Evolutionary conservation across 306 rosid genomes (phyloP).

Genomic region (Gynostemma pentaphyllum): DNA sequence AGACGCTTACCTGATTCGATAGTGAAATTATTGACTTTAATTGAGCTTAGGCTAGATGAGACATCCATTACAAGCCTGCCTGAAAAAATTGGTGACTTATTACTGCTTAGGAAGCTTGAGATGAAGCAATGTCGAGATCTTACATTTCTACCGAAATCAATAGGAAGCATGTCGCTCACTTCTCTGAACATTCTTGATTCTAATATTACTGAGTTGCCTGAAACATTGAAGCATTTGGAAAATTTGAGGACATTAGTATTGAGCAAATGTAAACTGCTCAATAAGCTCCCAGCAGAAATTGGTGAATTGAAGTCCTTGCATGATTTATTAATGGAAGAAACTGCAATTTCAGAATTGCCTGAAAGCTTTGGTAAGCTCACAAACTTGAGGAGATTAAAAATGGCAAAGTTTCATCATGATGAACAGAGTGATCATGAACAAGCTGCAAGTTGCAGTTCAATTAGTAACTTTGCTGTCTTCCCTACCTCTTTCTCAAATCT

Average conservation of each 20-base stretch:
- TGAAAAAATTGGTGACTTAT: conserved; percentile 38
- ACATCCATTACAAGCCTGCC: conserved; percentile 40
- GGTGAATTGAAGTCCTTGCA: conserved; percentile 37
- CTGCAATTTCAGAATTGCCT: conserved; percentile 37
- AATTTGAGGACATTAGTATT: conserved; percentile 32
- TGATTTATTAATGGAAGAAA: conserved; percentile 33
- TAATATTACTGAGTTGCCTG: conserved; percentile 36
- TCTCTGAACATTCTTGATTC: conserved; percentile 21
- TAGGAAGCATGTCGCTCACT: conserved; percentile 35
- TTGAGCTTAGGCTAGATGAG: conserved; percentile 35
- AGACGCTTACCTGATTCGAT: conserved; percentile 31
- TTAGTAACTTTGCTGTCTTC: conserved; percentile 10
- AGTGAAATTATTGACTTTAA: conserved; percentile 21
- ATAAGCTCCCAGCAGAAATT: conserved; percentile 41
- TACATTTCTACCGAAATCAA: conserved; percentile 37
- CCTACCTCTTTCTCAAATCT: conserved; percentile 43
- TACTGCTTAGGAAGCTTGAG: conserved; percentile 32
- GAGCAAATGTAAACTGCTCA: conserved; percentile 26
- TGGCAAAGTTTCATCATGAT: conserved; percentile 20
- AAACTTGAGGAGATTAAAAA: conserved; percentile 29
- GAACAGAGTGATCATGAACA: no score
- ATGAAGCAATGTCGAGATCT: conserved; percentile 37
- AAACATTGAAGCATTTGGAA: conserved; percentile 30
- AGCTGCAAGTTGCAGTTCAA: no score
- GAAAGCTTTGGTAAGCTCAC: conserved; percentile 50